Percentiles rank a stretch among this genome's conserved stretches.
phyloP scores from a whole-genome alignment of 192 early-diverging fungal genomes.

The Chytriomyces hyalinus region DNA sequence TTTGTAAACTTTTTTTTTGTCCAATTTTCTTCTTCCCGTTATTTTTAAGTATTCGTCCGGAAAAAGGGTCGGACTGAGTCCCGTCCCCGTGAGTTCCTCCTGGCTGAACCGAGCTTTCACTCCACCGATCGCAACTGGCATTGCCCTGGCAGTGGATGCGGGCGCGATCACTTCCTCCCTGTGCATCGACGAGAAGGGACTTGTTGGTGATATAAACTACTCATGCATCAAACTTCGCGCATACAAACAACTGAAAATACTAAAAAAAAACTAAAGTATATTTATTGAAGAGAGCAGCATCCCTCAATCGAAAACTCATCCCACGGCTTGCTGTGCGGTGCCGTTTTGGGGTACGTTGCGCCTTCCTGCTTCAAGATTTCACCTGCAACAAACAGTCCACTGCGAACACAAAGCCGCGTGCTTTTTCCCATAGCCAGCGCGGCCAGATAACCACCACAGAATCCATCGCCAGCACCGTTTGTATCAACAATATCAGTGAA shows the following conservation, averaged over 20 bases:
- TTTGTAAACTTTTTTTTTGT: too few species aligned
- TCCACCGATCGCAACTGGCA: too few species aligned
- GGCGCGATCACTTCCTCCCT: too few species aligned
- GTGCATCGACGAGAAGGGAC: too few species aligned
- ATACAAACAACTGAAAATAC: not conserved
- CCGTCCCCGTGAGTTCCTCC: too few species aligned
- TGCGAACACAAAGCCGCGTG: not conserved
- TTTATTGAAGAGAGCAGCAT: slow-evolving; percentile 8
- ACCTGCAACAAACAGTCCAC: not conserved
- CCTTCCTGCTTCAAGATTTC: slow-evolving; percentile 7
- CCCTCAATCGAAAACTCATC: not conserved
- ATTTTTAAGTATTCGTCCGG: too few species aligned
- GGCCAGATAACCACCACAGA: slow-evolving; percentile 40
- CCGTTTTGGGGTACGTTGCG: slow-evolving; percentile 11
- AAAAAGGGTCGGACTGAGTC: too few species aligned
- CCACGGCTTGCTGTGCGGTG: not conserved
- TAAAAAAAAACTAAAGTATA: not conserved
- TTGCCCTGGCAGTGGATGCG: too few species aligned
- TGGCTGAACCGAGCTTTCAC: too few species aligned
- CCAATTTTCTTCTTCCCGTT: too few species aligned
- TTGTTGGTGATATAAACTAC: too few species aligned
- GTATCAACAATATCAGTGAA: slow-evolving; percentile 78
- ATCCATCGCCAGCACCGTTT: slow-evolving; percentile 88
- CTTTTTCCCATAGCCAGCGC: not conserved
- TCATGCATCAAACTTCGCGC: too few species aligned